Percentiles rank a stretch among this genome's conserved stretches.
phyloP scores from a whole-genome alignment of 2,329 filamentous ascomycete genomes.

The Aspergillus sp. region DNA sequence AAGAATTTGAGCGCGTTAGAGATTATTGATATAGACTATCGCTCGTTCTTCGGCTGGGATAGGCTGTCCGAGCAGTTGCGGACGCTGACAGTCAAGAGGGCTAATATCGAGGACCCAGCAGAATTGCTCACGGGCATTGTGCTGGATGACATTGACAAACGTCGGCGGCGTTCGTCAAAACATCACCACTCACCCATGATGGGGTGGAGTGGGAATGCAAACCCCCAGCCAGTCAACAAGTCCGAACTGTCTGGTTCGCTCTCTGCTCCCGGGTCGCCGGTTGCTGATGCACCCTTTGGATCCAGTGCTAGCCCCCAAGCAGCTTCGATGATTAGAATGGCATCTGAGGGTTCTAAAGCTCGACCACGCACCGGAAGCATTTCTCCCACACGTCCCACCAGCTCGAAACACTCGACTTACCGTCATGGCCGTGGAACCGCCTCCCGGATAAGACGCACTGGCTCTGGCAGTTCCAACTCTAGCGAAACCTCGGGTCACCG shows the following conservation, averaged over 20 bases:
- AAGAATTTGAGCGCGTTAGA: constrained; percentile 95
- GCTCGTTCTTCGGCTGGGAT: constrained; percentile 98
- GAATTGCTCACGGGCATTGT: constrained; percentile 93
- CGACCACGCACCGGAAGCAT: constrained; percentile 65
- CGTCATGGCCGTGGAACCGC: constrained; percentile 65
- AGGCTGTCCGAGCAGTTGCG: constrained; percentile 86
- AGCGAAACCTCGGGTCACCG: constrained; percentile 58
- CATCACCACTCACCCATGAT: constrained; percentile 76
- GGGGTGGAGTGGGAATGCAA: constrained; percentile 59
- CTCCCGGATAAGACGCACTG: constrained; percentile 79
- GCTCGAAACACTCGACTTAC: constrained; percentile 69
- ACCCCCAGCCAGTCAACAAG: constrained; percentile 64
- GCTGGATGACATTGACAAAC: constrained; percentile 92
- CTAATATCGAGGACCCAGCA: constrained; percentile 82
- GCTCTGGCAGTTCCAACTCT: constrained; percentile 91
- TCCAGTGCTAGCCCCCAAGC: constrained; percentile 54
- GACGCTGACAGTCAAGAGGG: constrained; percentile 84
- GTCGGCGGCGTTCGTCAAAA: constrained; percentile 84
- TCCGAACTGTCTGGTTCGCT: constrained; percentile 68
- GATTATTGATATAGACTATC: constrained; percentile 92
- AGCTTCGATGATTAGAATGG: constrained; percentile 55
- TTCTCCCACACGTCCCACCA: constrained; percentile 76
- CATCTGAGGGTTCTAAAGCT: constrained; percentile 54
- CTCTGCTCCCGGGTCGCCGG: constrained; percentile 69
- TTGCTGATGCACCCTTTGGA: constrained; percentile 49